Percentiles rank a stretch among this genome's conserved stretches.
phyloP scores from a whole-genome alignment of 139 green algal species.

The Volvox reticuliferus region DNA sequence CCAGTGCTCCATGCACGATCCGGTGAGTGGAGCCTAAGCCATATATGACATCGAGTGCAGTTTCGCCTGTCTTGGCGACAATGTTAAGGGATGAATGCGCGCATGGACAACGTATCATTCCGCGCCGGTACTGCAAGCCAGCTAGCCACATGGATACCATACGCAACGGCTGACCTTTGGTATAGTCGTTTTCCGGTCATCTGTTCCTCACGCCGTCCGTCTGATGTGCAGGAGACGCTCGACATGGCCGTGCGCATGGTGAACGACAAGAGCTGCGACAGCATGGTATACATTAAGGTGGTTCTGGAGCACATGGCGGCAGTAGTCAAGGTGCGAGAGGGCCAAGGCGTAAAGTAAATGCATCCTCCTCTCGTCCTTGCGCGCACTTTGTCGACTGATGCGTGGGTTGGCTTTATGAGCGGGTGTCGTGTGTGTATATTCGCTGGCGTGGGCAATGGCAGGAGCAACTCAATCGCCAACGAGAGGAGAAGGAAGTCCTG shows the following conservation, averaged over 20 bases:
- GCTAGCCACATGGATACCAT: too few relatives aligned
- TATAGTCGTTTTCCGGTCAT: not conserved
- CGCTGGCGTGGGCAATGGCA: not conserved
- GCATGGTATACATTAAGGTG: slow-evolving; percentile 45
- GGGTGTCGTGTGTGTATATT: too few relatives aligned
- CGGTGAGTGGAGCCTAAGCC: not conserved
- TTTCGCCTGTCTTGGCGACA: too few relatives aligned
- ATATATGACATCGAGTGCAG: too few relatives aligned
- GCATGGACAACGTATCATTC: too few relatives aligned
- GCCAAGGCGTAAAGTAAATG: too few relatives aligned
- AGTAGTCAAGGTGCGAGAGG: slow-evolving; percentile 8
- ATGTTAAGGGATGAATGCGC: too few relatives aligned
- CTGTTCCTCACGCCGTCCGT: not conserved
- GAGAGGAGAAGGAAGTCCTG: slow-evolving; percentile 22
- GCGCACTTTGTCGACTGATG: too few relatives aligned
- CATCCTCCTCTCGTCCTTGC: too few relatives aligned
- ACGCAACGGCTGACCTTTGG: too few relatives aligned
- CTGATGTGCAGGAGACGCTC: slow-evolving; percentile 16
- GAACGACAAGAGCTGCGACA: slow-evolving; percentile 30
- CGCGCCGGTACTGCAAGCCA: too few relatives aligned
- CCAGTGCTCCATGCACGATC: slow-evolving; percentile 43
- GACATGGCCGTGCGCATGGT: slow-evolving; percentile 25
- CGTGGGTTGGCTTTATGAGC: too few relatives aligned
- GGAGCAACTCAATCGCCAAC: slow-evolving; percentile 16
- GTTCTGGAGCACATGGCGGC: slow-evolving; percentile 43